Evolutionary conservation across 116 monocot species (phyloP).

Genomic region (Iris pallida): DNA sequence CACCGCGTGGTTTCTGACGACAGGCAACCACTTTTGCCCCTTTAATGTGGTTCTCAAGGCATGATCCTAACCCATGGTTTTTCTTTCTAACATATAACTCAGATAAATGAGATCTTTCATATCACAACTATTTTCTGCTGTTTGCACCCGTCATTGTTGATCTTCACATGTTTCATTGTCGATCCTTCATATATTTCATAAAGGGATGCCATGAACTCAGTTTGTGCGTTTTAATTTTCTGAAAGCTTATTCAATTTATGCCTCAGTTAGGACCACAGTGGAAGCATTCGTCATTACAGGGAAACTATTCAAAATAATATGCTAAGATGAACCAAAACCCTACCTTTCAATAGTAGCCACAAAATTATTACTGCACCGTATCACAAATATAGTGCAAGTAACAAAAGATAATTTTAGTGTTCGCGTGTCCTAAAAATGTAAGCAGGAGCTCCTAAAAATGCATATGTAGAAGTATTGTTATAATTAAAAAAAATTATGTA

Average conservation of each 20-base stretch:
- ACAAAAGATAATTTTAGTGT: no score
- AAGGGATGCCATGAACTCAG: background rate
- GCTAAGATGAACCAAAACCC: no score
- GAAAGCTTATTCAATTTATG: background rate
- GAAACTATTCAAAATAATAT: background rate
- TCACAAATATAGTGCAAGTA: no score
- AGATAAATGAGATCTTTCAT: background rate
- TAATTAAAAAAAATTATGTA: no score
- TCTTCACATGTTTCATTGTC: background rate
- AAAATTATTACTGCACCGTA: no score
- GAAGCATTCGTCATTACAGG: background rate
- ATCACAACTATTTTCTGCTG: background rate
- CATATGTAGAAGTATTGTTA: no score
- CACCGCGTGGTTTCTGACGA: conserved; percentile 8
- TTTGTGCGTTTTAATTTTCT: background rate
- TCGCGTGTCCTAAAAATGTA: no score
- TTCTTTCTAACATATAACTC: background rate
- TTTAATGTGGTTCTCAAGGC: conserved; percentile 2
- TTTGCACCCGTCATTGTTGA: background rate
- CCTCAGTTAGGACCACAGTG: background rate
- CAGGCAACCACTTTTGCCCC: conserved; percentile 17
- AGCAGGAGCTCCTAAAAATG: no score
- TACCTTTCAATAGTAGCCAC: no score
- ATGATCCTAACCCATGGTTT: background rate
- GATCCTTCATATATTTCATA: background rate